Conservation (phyloP, 345 rosid species). For the Aethionema arabicum region DNA sequence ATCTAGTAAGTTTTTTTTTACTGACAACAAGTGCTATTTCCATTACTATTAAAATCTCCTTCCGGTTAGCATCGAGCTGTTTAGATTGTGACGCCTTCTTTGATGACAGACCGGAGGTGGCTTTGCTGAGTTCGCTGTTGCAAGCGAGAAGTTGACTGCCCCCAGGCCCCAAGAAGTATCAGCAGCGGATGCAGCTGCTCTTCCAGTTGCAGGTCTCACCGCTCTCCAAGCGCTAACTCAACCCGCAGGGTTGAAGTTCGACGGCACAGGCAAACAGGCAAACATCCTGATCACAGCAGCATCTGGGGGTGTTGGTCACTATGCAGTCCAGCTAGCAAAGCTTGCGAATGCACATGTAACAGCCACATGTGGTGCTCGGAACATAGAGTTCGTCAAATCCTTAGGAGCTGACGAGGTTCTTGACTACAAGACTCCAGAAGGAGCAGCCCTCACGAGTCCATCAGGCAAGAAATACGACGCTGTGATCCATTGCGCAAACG, state of each 20-base stretch:
- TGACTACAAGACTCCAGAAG: conserved; percentile 74
- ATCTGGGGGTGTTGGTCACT: conserved; percentile 86
- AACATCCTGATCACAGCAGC: conserved; percentile 75
- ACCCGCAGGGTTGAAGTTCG: conserved; percentile 64
- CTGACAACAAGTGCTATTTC: not conserved
- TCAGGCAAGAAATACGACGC: conserved; percentile 72
- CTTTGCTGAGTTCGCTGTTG: conserved; percentile 65
- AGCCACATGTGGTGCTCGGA: conserved; percentile 79
- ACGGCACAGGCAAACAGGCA: conserved; percentile 51
- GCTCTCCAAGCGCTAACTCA: conserved; percentile 61
- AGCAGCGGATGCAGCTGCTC: conserved; percentile 65
- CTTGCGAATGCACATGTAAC: conserved; percentile 75
- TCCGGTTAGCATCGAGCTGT: too few relatives aligned
- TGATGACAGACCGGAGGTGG: conserved; percentile 49
- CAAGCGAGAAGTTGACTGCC: conserved; percentile 54
- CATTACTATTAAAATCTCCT: not conserved
- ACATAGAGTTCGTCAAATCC: conserved; percentile 64
- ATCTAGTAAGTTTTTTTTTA: conserved; percentile 38
- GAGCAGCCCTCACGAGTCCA: conserved; percentile 67
- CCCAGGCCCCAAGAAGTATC: conserved; percentile 62
- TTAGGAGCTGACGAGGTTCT: conserved; percentile 84
- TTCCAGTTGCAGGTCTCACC: conserved; percentile 67
- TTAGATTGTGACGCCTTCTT: not conserved
- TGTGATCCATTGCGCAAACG: conserved; percentile 64
- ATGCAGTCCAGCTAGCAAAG: conserved; percentile 75